A percentile compares a stretch with the other conserved stretches of the same genome.
phyloP scores from a whole-genome alignment of 148 eudicot species.

The Drosera capensis region DNA sequence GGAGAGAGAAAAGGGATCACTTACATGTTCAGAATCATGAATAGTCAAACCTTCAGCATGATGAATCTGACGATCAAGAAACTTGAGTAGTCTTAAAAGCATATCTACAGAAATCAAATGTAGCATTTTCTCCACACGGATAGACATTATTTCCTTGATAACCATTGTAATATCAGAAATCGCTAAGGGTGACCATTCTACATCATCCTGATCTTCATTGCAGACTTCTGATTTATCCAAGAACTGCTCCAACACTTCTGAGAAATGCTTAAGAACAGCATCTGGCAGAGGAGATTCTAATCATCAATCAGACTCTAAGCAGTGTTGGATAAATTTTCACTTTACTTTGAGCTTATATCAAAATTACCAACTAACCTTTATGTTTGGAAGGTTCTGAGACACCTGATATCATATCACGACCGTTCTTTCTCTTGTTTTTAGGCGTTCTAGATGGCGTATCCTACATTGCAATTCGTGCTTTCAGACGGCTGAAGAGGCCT shows the following conservation, averaged over 20 bases:
- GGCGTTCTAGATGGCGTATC: conserved; percentile 52
- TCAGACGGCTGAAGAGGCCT: conserved; percentile 8
- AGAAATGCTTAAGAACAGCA: conserved; percentile 46
- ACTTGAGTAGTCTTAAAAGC: conserved; percentile 52
- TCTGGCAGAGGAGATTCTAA: conserved; percentile 19
- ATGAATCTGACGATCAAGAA: conserved; percentile 87
- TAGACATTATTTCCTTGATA: conserved; percentile 60
- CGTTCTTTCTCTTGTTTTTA: conserved; percentile 58
- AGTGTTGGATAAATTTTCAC: background rate
- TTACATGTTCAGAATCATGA: conserved; percentile 67
- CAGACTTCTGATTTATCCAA: conserved; percentile 65
- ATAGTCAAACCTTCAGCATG: conserved; percentile 87
- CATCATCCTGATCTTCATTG: conserved; percentile 62
- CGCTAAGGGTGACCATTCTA: conserved; percentile 58
- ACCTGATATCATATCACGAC: conserved; percentile 20
- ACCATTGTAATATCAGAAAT: conserved; percentile 47
- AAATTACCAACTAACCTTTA: conserved; percentile 38
- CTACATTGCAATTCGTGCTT: conserved; percentile 20
- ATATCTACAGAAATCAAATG: conserved; percentile 61
- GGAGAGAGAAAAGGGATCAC: conserved; percentile 11
- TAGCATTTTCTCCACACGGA: conserved; percentile 38
- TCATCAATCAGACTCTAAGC: background rate
- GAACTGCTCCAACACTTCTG: conserved; percentile 62
- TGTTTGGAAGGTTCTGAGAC: conserved; percentile 33
- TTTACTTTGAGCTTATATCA: background rate